phyloP scores from a whole-genome alignment of 2,329 filamentous ascomycete genomes.

The Bipolaris oryzae region DNA sequence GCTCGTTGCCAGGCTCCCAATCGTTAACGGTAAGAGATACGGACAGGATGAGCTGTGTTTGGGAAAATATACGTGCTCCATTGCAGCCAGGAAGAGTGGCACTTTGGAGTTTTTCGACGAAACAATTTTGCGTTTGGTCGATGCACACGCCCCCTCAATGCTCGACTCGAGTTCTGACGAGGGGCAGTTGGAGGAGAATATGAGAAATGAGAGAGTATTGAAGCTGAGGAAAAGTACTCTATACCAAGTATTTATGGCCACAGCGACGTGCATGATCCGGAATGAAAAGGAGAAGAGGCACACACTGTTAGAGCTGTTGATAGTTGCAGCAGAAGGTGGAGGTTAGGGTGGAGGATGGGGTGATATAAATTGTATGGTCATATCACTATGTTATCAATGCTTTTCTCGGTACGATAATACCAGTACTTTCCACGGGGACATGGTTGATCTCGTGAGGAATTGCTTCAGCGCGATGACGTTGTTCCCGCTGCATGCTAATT shows the following conservation, averaged over 20 bases:
- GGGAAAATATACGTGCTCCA: conserved; percentile 36
- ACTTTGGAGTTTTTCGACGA: conserved; percentile 36
- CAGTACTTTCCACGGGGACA: background rate
- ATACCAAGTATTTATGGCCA: conserved; percentile 42
- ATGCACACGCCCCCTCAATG: background rate
- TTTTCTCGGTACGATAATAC: background rate
- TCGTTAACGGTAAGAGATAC: background rate
- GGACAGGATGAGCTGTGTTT: conserved; percentile 29
- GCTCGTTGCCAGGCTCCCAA: conserved; percentile 26
- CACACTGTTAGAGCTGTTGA: conserved; percentile 20
- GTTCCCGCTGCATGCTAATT: conserved; percentile 2
- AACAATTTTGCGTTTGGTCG: conserved; percentile 24
- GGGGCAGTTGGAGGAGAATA: background rate
- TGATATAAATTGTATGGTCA: background rate
- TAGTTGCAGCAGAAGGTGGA: conserved; percentile 13
- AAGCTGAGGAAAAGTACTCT: conserved; percentile 29
- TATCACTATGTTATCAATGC: background rate
- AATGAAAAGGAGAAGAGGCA: conserved; percentile 44
- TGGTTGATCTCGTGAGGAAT: background rate
- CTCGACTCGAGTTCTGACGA: background rate
- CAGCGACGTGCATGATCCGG: conserved; percentile 42
- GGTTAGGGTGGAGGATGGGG: conserved; percentile 8
- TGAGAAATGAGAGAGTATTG: background rate
- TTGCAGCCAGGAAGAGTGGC: conserved; percentile 36
- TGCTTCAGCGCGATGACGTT: conserved; percentile 11